These are phyloP conservation scores for Kurtzmaniella quercitrusa DNA, from an alignment of 1,139 yeast species.

Conservation along the genomic window DNA sequence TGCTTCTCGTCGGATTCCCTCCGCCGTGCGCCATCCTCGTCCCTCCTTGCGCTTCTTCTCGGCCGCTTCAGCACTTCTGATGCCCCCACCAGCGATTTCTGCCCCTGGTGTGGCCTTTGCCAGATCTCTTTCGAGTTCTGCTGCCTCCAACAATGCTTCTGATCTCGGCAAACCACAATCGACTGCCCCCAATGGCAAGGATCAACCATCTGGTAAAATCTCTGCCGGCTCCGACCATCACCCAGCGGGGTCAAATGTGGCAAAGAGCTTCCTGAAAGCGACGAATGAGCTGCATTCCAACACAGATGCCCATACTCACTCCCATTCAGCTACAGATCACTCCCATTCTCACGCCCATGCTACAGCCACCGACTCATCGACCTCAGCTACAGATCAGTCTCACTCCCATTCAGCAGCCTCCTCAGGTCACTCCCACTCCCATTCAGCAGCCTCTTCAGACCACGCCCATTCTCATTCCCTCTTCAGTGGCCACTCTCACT, in stretches of 20 bases:
- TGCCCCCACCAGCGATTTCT: too few species aligned
- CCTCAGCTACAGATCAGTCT: conserved; percentile 1
- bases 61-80: background rate
- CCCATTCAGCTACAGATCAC: background rate
- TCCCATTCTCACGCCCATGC: background rate
- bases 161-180: too few species aligned
- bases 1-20: background rate
- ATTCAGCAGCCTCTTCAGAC: conserved; percentile 11
- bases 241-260: too few species aligned
- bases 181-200: too few species aligned
- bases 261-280: too few species aligned
- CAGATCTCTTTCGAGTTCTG: background rate
- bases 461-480: conserved; percentile 18
- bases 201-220: too few species aligned
- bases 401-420: conserved; percentile 9
- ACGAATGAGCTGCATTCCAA: too few species aligned
- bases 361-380: conserved; percentile 2
- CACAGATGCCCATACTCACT: background rate
- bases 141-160: too few species aligned
- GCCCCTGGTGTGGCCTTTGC: background rate
- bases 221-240: too few species aligned
- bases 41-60: background rate
- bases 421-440: background rate
- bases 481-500: conserved; percentile 22
- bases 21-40: background rate